phyloP scores from a whole-genome alignment of 2,329 filamentous ascomycete species.

The Dothidotthia symphoricarpi region DNA sequence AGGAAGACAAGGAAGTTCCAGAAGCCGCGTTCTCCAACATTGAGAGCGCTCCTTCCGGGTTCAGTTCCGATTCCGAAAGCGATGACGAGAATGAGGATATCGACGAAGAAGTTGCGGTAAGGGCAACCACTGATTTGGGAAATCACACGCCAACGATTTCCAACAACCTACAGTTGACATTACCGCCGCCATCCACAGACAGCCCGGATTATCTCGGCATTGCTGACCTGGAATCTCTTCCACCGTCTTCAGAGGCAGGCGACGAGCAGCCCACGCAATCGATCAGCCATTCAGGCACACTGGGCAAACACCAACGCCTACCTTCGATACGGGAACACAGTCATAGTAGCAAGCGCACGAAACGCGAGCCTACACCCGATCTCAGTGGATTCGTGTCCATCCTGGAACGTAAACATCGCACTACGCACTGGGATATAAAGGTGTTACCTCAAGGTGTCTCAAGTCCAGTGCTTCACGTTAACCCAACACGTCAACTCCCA shows the following conservation, averaged over 20 bases:
- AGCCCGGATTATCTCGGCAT: conserved; percentile 4
- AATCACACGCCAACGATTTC: not conserved
- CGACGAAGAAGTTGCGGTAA: conserved; percentile 1
- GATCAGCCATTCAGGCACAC: conserved; percentile 19
- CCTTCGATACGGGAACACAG: not conserved
- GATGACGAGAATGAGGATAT: not conserved
- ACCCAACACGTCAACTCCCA: not conserved
- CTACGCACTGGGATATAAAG: conserved; percentile 2
- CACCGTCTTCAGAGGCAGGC: not conserved
- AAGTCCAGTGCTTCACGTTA: not conserved
- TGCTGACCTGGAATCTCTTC: not conserved
- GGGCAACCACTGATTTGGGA: not conserved
- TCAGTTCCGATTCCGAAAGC: not conserved
- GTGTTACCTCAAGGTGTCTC: not conserved
- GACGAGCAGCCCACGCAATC: conserved; percentile 1
- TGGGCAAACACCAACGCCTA: conserved; percentile 7
- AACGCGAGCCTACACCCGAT: not conserved
- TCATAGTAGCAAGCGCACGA: conserved; percentile 1
- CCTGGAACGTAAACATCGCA: not conserved
- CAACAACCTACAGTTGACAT: not conserved
- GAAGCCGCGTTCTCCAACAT: not conserved
- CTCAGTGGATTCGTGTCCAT: not conserved
- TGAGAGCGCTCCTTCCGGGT: too few species aligned
- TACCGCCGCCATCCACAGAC: not conserved
- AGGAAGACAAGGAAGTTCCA: not conserved